Base-by-base conservation (phyloP, 345 rosid genomes). In the Orychophragmus violaceus region DNA sequence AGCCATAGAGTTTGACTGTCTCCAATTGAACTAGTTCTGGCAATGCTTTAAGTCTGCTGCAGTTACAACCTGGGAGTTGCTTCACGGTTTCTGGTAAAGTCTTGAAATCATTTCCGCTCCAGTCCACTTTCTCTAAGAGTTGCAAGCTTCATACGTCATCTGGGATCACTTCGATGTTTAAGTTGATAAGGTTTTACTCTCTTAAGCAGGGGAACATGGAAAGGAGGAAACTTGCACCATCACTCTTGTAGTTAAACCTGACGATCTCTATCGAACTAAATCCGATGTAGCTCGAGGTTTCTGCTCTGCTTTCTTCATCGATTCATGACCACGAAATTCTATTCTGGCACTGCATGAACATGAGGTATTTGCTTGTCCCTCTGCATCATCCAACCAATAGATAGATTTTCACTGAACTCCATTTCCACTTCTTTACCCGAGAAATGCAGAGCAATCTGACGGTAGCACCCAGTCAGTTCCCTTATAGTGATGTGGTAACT, bases 51-150 rank as follows among this genome's bases (percentile, higher is more conserved):
- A n/a, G n/a, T n/a, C n/a, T n/a, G n/a, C n/a, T 11, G 6, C 53
- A 18, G 7, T 53, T 53, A n/a, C 53, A 66, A 13, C 41, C 0
- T 53, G 9, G 21, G 8, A 39, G 44, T n/a, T 39, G 44, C 17
- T 39, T 39, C 44, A 39, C 14, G 17, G 44, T 39, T 14, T 39
- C 44, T 39, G 70, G 70, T 65, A 65, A 50, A 53, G 32, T 16
- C 39, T 49, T 39, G 6, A 65, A 65, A 65, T 52, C 70, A 54
- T 66, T 66, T 8, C 71, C 62, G 12, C 71, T 66, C 17, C 36
- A 52, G 44, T 66, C 71, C 16, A 66, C 4, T 42, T 53, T 66
- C 71, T 66, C 62, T 21, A 54, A n/a, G 62, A 66, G 8, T 28
- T 37, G 21, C 42, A 66, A 66, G 3, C 13, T 0, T 10, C 30